Percentiles rank a stretch among this genome's conserved stretches.
These are phyloP conservation scores for Brassica juncea DNA, from an alignment of 345 rosid species.

Conservation along the genomic window DNA sequence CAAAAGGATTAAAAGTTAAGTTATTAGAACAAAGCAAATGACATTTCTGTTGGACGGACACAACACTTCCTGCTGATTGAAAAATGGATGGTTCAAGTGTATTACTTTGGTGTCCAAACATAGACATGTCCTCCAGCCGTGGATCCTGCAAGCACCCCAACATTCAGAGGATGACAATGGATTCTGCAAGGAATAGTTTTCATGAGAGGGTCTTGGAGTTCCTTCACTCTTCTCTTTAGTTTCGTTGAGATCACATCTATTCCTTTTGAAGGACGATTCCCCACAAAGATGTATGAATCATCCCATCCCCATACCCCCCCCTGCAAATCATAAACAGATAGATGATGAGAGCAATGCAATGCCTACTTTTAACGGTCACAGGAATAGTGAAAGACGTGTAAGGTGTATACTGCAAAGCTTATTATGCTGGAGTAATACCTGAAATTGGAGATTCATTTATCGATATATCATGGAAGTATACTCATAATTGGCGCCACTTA, in stretches of 20 bases:
- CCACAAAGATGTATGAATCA: slow-evolving; percentile 66
- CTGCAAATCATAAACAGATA: slow-evolving; percentile 28
- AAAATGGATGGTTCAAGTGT: background rate
- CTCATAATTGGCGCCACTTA: slow-evolving; percentile 56
- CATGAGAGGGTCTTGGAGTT: slow-evolving; percentile 48
- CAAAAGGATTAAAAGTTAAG: background rate
- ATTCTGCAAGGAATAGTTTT: slow-evolving; percentile 73
- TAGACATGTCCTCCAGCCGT: slow-evolving; percentile 76
- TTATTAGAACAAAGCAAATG: background rate
- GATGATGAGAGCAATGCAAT: background rate
- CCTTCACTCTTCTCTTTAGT: slow-evolving; percentile 41
- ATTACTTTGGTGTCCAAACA: slow-evolving; percentile 51
- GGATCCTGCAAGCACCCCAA: slow-evolving; percentile 73
- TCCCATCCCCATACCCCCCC: slow-evolving; percentile 94
- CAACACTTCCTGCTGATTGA: background rate
- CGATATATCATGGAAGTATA: slow-evolving; percentile 48
- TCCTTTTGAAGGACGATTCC: slow-evolving; percentile 52
- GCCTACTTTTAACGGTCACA: background rate
- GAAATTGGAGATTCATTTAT: slow-evolving; percentile 74
- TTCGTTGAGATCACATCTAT: slow-evolving; percentile 66
- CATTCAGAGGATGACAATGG: slow-evolving; percentile 62
- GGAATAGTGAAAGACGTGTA: no score
- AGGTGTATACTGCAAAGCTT: no score
- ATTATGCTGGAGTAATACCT: slow-evolving; percentile 42
- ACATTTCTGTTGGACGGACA: background rate